Base-by-base conservation (phyloP, 2,329 filamentous ascomycete species). In the Pseudogymnoascus destructans region DNA sequence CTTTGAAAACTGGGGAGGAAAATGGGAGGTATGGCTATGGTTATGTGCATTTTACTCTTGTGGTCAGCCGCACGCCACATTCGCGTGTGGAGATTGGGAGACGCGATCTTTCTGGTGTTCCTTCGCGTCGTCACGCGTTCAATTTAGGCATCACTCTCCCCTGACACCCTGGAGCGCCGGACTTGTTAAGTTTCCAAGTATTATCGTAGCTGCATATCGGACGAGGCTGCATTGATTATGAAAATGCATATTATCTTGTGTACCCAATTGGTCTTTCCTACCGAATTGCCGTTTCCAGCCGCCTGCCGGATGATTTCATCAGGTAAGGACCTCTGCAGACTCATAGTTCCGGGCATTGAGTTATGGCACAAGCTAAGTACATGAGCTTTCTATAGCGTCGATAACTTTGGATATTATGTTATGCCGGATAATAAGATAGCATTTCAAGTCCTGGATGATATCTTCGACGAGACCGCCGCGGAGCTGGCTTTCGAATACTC, bases 1-100 rank as follows among this genome's bases (percentile, higher is more conserved):
- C 57, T 49, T 64, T 64, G 60, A 57, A 33, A 17, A 33, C 13
- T 40, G 57, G 32, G 5, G 21, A 17, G 27, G 27, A 23, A 42
- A 27, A 42, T 8, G 33, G 56, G 25, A 13, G 56, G 32, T 57
- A 17, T 57, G 38, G 49, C 11, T 11, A 33, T 17, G n/a, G 11
- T 55, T 33, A 55, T 30, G 23, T 33, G 23, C n/a, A 55, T 40
- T 33, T 33, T 17, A 15, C 13, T 32, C 25, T 8, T 32, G 49
- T 2, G 17, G 13, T 33, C 30, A 55, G 25, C 49, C 49, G 23
- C 9, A 13, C 49, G 30, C 30, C 25, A 27, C 25, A 17, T 27
- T 32, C 30, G n/a, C 25, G 25, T 30, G 49, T 17, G n/a, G 23
- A 15, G 49, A 30, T 54, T 27, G 25, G 49, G 49, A 55, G 49